A percentile compares a stretch with the other conserved stretches of the same genome.
Evolutionary conservation across 306 rosid species (phyloP).

Genomic region (Calophaca sinica): DNA sequence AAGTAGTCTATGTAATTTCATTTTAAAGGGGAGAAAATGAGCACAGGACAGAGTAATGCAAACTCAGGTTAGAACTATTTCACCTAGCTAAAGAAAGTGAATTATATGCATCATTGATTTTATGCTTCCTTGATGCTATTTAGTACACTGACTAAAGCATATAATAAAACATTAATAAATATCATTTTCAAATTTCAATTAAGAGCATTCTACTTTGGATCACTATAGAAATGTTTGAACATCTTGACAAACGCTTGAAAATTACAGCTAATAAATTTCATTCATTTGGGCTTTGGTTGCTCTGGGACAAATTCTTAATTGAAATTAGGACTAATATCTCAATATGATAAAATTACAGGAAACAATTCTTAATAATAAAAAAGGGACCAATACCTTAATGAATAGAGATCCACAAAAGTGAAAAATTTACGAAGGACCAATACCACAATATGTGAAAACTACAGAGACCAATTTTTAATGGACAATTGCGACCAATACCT

Average conservation of each 20-base stretch:
- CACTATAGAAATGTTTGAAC: constrained; percentile 14
- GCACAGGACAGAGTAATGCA: too few relatives aligned
- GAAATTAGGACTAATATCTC: not conserved
- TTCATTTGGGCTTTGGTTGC: not conserved
- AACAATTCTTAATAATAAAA: not conserved
- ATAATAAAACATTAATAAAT: constrained; percentile 12
- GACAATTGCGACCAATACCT: not conserved
- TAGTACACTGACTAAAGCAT: constrained; percentile 5
- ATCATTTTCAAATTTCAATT: constrained; percentile 19
- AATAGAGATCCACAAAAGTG: not conserved
- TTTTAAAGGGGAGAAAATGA: too few relatives aligned
- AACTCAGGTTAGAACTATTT: too few relatives aligned
- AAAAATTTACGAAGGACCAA: not conserved
- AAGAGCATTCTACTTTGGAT: not conserved
- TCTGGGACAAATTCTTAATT: not conserved
- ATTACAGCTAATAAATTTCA: not conserved
- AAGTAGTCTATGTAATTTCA: too few relatives aligned
- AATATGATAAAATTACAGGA: not conserved
- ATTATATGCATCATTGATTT: constrained; percentile 15
- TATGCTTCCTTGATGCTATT: not conserved
- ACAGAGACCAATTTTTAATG: constrained; percentile 9
- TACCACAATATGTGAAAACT: not conserved
- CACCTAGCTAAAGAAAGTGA: too few relatives aligned
- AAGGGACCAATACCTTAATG: not conserved
- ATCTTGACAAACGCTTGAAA: constrained; percentile 14